Percentiles rank a stretch among this genome's conserved stretches.
phyloP scores from a whole-genome alignment of 306 rosid genomes.

The Ormosia emarginata region DNA sequence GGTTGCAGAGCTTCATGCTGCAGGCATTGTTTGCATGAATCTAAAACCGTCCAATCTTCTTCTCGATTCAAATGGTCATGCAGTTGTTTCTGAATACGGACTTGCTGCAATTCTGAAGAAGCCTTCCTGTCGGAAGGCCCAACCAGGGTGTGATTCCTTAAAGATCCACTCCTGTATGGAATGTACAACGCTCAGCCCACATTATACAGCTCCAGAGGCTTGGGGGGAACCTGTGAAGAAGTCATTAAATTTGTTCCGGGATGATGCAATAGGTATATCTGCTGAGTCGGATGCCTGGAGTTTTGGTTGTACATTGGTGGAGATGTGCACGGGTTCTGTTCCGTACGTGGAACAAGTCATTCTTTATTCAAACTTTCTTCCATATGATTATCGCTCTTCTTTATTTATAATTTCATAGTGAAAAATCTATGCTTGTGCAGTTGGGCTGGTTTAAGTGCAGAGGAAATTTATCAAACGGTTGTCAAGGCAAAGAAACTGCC shows the following conservation, averaged over 20 bases:
- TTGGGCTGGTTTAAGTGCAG: conserved; percentile 92
- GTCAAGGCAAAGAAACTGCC: conserved; percentile 83
- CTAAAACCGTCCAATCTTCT: conserved; percentile 96
- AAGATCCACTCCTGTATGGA: conserved; percentile 96
- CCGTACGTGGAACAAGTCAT: conserved; percentile 78
- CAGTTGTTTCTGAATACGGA: conserved; percentile 95
- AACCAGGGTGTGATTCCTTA: conserved; percentile 69
- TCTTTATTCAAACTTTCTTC: conserved; percentile 29
- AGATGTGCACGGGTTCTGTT: conserved; percentile 98
- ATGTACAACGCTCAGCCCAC: conserved; percentile 95
- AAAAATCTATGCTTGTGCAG: conserved; percentile 55
- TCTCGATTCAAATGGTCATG: conserved; percentile 82
- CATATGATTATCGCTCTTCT: conserved; percentile 12
- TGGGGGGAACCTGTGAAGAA: conserved; percentile 93
- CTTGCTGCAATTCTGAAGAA: conserved; percentile 92
- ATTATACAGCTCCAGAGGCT: conserved; percentile 97
- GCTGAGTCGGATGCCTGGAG: conserved; percentile 99
- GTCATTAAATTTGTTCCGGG: conserved; percentile 87
- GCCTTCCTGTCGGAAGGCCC: conserved; percentile 85
- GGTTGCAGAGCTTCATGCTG: conserved; percentile 97
- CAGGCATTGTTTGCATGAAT: conserved; percentile 97
- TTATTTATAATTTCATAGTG: conserved; percentile 26
- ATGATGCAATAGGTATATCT: conserved; percentile 94
- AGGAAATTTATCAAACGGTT: conserved; percentile 84
- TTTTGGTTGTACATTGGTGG: conserved; percentile 99